Base-by-base conservation (phyloP, 108 stramenopile species). In the Poteriospumella lacustris region DNA sequence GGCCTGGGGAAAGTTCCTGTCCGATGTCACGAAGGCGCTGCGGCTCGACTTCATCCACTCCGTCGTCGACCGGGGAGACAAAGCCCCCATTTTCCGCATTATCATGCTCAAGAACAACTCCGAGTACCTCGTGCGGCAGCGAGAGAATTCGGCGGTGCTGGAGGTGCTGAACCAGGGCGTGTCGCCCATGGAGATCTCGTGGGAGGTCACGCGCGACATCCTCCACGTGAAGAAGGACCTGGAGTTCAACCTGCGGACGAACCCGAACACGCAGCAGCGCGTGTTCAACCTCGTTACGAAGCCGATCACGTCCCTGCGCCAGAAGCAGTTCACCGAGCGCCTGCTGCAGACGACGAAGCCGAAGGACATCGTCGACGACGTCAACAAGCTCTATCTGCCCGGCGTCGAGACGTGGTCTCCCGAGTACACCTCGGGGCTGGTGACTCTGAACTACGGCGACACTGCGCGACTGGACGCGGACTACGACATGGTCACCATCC, bases 91-190 rank as follows among this genome's bases (percentile, higher is more conserved):
- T 15, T 15, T 9, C 19, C 40, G 64, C 12, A 67, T 41, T 40
- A 9, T 67, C 15, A 9, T 9, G 15, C 40, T 67, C 9, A 9
- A 33, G 19, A 33, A 67, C 31, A 19, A 33, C 31, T 9, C 12
- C 36, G 39, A 67, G 9, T 67, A 67, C 19, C 39, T 67, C 19
- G 64, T 67, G 40, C 64, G 64, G 39, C 64, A 67, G 31, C 9
- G 64, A 41, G 64, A 67, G 40, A 41, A 67, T 38, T 67, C 64
- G 19, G 36, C 64, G 9, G 64, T 67, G 39, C 40, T 67, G 40
- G 64, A 67, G 40, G 64, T 67, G 19, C 36, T 67, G 12, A 38
- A 67, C 15, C 15, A 9, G 9, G 64, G 64, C 9, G 64, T 31
- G 40, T 15, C 39, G 12, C 64, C 64, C 19, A 41, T 38, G 19